Percentiles rank a stretch among this genome's conserved stretches.
Evolutionary conservation across 1,284 basidiomycete genomes (phyloP).

Genomic region (Moesziomyces antarcticus): DNA sequence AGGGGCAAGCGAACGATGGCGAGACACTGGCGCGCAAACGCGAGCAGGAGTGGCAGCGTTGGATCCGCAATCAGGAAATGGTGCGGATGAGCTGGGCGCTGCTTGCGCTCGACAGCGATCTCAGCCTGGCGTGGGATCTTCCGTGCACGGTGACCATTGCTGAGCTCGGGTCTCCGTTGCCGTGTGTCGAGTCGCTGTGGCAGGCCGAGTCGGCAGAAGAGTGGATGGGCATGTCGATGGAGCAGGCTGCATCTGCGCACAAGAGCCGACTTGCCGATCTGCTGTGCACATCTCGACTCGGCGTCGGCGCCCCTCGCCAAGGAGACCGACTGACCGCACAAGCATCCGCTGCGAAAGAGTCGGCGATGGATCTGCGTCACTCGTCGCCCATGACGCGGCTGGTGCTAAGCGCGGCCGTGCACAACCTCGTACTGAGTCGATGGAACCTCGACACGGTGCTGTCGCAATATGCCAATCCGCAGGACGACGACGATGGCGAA

Average conservation of each 20-base stretch:
- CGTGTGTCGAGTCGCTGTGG: slow-evolving; percentile 1
- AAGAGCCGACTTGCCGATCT: too few species aligned
- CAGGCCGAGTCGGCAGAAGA: slow-evolving; percentile 2
- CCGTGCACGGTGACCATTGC: neutral
- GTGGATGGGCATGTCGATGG: neutral
- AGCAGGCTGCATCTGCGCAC: too few species aligned
- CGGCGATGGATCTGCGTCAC: neutral
- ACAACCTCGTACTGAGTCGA: slow-evolving; percentile 1
- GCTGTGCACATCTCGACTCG: too few species aligned
- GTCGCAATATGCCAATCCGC: neutral
- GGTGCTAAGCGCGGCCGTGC: slow-evolving; percentile 1
- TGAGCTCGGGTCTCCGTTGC: slow-evolving; percentile 4
- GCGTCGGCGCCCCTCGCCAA: too few species aligned
- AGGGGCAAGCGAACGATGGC: too few species aligned
- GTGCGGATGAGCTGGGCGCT: slow-evolving; percentile 2
- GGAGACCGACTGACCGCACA: too few species aligned
- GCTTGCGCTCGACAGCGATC: slow-evolving; percentile 2
- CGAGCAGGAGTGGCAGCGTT: slow-evolving; percentile 3
- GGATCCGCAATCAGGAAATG: slow-evolving; percentile 8
- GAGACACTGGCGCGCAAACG: too few species aligned
- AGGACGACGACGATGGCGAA: too few species aligned
- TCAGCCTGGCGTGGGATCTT: slow-evolving; percentile 8
- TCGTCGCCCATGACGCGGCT: slow-evolving; percentile 1
- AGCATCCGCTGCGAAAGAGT: neutral
- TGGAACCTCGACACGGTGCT: slow-evolving; percentile 5